Conservation (phyloP, 495 filamentous ascomycete genomes). For the Lentithecium fluviatile region DNA sequence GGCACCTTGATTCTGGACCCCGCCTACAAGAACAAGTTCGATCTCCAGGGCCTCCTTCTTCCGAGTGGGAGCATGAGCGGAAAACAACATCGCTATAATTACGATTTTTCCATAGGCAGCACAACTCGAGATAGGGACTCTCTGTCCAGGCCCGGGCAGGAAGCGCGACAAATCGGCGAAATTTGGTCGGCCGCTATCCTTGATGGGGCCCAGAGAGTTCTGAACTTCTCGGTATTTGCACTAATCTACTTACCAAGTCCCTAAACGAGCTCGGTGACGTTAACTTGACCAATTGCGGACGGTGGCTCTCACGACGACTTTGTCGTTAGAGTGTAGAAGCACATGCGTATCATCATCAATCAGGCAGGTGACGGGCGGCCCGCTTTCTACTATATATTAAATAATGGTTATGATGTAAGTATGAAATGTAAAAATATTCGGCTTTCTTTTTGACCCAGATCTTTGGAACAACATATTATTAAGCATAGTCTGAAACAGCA, state of each 20-base stretch:
- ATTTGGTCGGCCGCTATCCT: constrained; percentile 6
- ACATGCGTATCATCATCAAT: too few relatives aligned
- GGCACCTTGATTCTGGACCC: background rate
- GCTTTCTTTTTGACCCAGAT: too few relatives aligned
- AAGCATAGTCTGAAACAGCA: too few relatives aligned
- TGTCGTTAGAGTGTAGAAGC: too few relatives aligned
- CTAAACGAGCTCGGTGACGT: background rate
- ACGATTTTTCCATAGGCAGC: background rate
- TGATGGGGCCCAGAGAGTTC: background rate
- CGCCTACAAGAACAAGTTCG: background rate
- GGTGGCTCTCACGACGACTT: background rate
- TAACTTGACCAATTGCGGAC: background rate
- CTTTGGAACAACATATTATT: too few relatives aligned
- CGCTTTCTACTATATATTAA: too few relatives aligned
- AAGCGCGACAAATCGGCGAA: background rate
- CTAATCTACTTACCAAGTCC: background rate
- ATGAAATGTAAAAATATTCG: too few relatives aligned
- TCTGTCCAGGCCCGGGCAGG: background rate
- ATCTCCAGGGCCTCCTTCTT: background rate
- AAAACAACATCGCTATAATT: constrained; percentile 4
- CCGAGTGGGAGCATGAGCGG: constrained; percentile 1
- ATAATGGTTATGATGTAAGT: too few relatives aligned
- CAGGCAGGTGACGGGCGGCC: too few relatives aligned
- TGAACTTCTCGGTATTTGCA: background rate
- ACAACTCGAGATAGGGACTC: background rate